Conservation (phyloP, 768 basidiomycete species). For the Grammothele lineata region DNA sequence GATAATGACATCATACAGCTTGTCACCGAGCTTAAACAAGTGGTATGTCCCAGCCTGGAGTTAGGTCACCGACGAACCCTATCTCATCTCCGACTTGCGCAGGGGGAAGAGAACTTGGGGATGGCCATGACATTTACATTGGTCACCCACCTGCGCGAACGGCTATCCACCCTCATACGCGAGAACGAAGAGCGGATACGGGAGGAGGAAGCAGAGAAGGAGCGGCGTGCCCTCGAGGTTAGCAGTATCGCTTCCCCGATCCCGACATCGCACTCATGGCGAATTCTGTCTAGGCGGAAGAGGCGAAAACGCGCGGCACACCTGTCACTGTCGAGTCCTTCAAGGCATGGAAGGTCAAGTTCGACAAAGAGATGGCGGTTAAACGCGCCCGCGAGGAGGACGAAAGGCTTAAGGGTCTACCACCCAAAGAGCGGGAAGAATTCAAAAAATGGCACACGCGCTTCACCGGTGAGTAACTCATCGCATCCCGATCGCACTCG, state of each 20-base stretch:
- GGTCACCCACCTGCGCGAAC: slow-evolving; percentile 79
- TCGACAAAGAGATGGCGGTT: slow-evolving; percentile 61
- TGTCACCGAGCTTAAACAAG: slow-evolving; percentile 50
- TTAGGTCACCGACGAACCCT: no score
- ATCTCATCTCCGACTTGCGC: background rate
- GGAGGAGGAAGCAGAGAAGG: slow-evolving; percentile 67
- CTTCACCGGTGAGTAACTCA: slow-evolving; percentile 61
- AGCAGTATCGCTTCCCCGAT: no score
- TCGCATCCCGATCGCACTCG: background rate
- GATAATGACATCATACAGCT: slow-evolving; percentile 53
- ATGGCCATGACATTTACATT: slow-evolving; percentile 99
- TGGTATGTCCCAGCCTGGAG: slow-evolving; percentile 38
- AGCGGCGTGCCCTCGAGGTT: slow-evolving; percentile 75
- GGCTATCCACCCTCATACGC: slow-evolving; percentile 60
- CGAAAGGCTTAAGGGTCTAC: slow-evolving; percentile 63
- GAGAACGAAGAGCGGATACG: slow-evolving; percentile 51
- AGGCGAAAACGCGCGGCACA: slow-evolving; percentile 86
- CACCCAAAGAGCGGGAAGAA: slow-evolving; percentile 84
- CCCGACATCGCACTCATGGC: background rate
- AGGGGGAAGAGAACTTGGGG: slow-evolving; percentile 85
- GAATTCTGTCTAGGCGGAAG: slow-evolving; percentile 60
- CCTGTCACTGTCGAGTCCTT: slow-evolving; percentile 83
- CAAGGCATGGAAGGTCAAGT: slow-evolving; percentile 72
- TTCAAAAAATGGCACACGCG: slow-evolving; percentile 59
- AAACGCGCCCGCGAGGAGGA: slow-evolving; percentile 72